Evolutionary conservation across 1,284 basidiomycete genomes (phyloP), one percentile per base, ranked within the genome.

Genomic region (Leccinum insolens): DNA sequence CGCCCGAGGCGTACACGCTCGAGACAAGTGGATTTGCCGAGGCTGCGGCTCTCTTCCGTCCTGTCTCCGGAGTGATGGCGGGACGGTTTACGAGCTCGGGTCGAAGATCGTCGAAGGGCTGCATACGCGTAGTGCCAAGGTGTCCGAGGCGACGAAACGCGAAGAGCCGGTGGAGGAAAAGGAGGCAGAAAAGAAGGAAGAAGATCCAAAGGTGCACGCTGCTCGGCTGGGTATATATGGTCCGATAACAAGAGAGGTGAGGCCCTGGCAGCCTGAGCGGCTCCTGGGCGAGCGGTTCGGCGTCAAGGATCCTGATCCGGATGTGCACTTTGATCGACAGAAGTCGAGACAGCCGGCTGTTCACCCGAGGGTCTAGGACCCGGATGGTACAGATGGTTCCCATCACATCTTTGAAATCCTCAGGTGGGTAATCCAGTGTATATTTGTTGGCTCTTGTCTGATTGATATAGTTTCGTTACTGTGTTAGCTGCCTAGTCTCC

Each of bases 211-310:
- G 72, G 90, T 89, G 71, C 84, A 93, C 71, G 96, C 97, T 1
- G 95, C 95, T 3, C 83, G 85, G 34, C 79, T 92, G 76, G 95
- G 95, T 22, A 94, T 96, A 90, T 98, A 92, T 76, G 97, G 97
- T 1, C 83, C 86, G 12, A 80, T 96, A 75, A 98, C 96, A 22
- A 84, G 96, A 49, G 91, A 93, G 68, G 82, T 86, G 34, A 85
- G 82, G 68, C 78, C 85, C 0, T 99, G 95, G 90, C 88, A 89
- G 72, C 97, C 97, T 0, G 88, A 88, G 25, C 85, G 86, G 69
- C 80, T 99, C 66, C 82, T 99, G 17, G 98, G 95, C 81, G 98
- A 96, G 79, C 88, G 97, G n/a, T 98, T 99, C 78, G 93, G 93
- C 1, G 92, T 98, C 46, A 92, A 91, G 71, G 94, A 96, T 77